Evolutionary conservation across 306 rosid species (phyloP), one percentile per base, ranked within the genome.

Genomic region (Pachyrhizus erosus): DNA sequence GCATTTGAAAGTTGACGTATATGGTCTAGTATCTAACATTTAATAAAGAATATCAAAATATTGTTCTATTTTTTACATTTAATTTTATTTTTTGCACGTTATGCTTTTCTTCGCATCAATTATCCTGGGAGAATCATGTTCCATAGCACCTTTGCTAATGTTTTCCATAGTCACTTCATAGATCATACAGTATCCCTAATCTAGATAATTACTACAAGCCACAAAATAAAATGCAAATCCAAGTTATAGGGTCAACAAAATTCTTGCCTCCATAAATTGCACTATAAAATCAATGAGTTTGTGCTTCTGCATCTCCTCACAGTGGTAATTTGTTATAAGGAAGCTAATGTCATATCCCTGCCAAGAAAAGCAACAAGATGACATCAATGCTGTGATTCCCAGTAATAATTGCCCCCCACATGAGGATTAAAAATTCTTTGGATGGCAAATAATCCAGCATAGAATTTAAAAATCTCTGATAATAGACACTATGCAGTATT

Each of bases 261-360:
- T 70, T 78, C 97, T 92, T 90, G 83, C 99, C 98, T 96, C 98
- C 98, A 96, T 93, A 86, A 96, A 96, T 81, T 96, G 98, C 78
- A 93, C 97, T 26, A 96, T 93, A 82, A 96, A 96, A 86, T 96
- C 98, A 49, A 96, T 96, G 87, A 96, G 99, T 62, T 92, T 96
- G 27, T 93, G 97, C 88, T 92, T 96, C 85, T 96, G 96, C 99
- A 96, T 89, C 49, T 93, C 98, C 90, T 96, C 99, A 18, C 94
- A 96, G 68, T 96, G 99, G 87, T 91, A 91, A 84, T 93, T 96
- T 82, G 98, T 96, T 82, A 96, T 87, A 34, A 96, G 99, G 90
- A 96, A 96, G 89, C 99, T 96, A 82, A 92, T 92, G 77, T 96
- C 98, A 84, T 96, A 96, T 81, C 99, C 99, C 99, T 93, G 97